Percentiles rank a stretch among this genome's conserved stretches.
These are phyloP conservation scores for Cryptosporidium sp. DNA, from an alignment of 169 alveolate species.

Conservation along the genomic window DNA sequence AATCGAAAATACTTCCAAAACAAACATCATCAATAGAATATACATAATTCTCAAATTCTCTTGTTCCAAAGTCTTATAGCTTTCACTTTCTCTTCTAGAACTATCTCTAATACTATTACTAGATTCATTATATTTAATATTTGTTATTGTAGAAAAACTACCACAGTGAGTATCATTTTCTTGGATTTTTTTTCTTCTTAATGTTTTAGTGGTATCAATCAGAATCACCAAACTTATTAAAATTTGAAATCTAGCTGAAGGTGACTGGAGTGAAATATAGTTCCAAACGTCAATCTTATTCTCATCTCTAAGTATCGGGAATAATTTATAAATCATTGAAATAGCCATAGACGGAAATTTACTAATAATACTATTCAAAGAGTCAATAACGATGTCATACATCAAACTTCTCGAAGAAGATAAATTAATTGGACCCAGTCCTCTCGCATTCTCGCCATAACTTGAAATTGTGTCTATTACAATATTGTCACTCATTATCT, in stretches of 20 bases:
- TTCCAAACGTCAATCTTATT: slow-evolving; percentile 37
- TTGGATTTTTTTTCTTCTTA: neutral
- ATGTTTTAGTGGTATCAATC: neutral
- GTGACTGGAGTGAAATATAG: slow-evolving; percentile 53
- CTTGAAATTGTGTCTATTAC: slow-evolving; percentile 7
- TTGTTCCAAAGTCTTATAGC: neutral
- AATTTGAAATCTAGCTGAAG: slow-evolving; percentile 54
- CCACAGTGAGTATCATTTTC: neutral
- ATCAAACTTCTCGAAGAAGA: neutral
- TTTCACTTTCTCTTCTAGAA: neutral
- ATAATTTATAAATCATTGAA: neutral
- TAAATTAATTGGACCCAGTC: neutral
- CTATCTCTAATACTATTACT: neutral
- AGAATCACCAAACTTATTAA: neutral
- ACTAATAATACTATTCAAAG: neutral
- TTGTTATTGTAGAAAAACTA: neutral
- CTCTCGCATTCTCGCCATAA: too few relatives aligned
- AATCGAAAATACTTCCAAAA: slow-evolving; percentile 50
- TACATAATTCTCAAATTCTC: neutral
- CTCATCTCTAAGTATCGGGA: neutral
- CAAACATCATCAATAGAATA: slow-evolving; percentile 4
- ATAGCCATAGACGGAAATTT: neutral
- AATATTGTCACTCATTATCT: slow-evolving; percentile 40
- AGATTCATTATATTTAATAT: neutral
- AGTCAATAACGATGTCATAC: slow-evolving; percentile 15